phyloP scores from a whole-genome alignment of 2,329 filamentous ascomycete species.

The Shiraia bambusicola region DNA sequence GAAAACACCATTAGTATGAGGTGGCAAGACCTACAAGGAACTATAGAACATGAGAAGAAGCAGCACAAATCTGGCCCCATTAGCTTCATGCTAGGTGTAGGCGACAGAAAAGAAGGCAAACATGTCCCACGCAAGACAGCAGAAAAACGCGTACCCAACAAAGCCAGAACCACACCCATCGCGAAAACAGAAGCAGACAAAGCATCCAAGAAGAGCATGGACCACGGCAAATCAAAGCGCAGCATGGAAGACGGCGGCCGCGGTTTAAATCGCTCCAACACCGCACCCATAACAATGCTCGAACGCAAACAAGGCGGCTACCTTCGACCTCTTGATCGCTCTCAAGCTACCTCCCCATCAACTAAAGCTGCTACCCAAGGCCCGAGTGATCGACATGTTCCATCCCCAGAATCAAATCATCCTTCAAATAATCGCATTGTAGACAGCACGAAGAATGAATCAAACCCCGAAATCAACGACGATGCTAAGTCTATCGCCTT shows the following conservation, averaged over 20 bases:
- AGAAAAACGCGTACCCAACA: conserved; percentile 3
- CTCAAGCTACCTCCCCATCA: background rate
- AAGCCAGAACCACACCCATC: conserved; percentile 11
- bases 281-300: conserved; percentile 15
- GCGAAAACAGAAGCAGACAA: conserved; percentile 13
- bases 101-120: conserved; percentile 31
- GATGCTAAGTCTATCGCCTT: background rate
- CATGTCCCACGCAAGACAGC: conserved; percentile 29
- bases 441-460: conserved; percentile 4
- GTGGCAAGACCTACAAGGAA: conserved; percentile 29
- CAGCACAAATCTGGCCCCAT: conserved; percentile 25
- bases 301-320: conserved; percentile 7
- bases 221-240: conserved; percentile 13
- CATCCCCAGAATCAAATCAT: no score
- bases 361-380: conserved; percentile 5
- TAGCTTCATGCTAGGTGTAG: conserved; percentile 27
- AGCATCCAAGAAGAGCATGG: conserved; percentile 11
- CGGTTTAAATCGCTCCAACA: conserved; percentile 18
- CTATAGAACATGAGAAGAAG: conserved; percentile 29
- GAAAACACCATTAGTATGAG: conserved; percentile 26
- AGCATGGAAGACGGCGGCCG: conserved; percentile 12
- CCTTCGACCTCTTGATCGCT: conserved; percentile 5
- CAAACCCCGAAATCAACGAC: conserved; percentile 6
- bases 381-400: no score
- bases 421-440: background rate